A percentile compares a stretch with the other conserved stretches of the same genome.
These are phyloP conservation scores for Cadophora malorum DNA, from an alignment of 2,329 filamentous ascomycete genomes.

Conservation along the genomic window DNA sequence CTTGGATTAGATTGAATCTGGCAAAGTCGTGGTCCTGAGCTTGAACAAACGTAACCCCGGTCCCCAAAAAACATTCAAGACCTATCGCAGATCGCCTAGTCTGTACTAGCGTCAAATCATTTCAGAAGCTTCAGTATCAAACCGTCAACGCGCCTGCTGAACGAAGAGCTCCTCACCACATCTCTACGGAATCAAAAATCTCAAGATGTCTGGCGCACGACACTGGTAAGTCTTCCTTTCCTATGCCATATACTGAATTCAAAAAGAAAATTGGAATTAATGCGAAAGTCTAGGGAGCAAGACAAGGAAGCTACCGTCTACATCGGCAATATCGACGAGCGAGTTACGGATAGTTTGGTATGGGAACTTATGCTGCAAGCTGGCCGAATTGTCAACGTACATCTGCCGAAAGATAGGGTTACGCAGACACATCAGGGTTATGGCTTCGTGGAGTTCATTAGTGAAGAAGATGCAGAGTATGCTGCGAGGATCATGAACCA, in stretches of 20 bases:
- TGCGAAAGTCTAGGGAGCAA: slow-evolving; percentile 73
- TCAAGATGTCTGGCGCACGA: slow-evolving; percentile 55
- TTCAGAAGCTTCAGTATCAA: slow-evolving; percentile 15
- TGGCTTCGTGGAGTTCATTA: slow-evolving; percentile 98
- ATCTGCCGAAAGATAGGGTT: slow-evolving; percentile 97
- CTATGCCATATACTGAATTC: background rate
- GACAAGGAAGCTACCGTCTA: slow-evolving; percentile 99
- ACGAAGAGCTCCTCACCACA: slow-evolving; percentile 22
- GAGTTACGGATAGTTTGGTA: slow-evolving; percentile 85
- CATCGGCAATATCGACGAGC: slow-evolving; percentile 97
- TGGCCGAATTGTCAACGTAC: slow-evolving; percentile 96
- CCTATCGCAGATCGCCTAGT: slow-evolving; percentile 28
- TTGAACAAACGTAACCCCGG: slow-evolving; percentile 13
- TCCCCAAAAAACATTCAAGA: slow-evolving; percentile 31
- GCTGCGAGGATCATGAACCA: slow-evolving; percentile 97
- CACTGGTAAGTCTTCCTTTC: slow-evolving; percentile 68
- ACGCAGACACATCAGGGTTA: slow-evolving; percentile 97
- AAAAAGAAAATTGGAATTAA: background rate
- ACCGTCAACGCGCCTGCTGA: slow-evolving; percentile 31
- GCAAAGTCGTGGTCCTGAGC: slow-evolving; percentile 19
- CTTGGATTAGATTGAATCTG: slow-evolving; percentile 2
- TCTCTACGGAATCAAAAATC: slow-evolving; percentile 10
- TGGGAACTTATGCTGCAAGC: slow-evolving; percentile 99
- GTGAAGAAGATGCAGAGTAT: slow-evolving; percentile 95
- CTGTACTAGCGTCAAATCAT: slow-evolving; percentile 29